Base-by-base conservation (phyloP, 495 filamentous ascomycete genomes). In the Astrothelium macrocarpum region DNA sequence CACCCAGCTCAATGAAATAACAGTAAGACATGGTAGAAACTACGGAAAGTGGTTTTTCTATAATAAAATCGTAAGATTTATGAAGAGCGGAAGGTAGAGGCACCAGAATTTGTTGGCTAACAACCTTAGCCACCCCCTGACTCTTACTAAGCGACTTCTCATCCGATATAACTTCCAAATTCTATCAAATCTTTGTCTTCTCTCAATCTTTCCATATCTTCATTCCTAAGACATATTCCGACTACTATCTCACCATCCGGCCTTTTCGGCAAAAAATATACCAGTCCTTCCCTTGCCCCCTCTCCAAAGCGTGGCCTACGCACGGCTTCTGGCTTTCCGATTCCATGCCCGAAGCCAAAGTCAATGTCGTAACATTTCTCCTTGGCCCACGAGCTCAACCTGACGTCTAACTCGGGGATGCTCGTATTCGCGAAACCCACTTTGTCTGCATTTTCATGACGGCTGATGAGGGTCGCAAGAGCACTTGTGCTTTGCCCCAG, bases 301-400 rank as follows among this genome's bases (percentile, higher is more conserved):
- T 49, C n/a, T 49, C 7, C 60, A 59, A 82, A 81, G 12, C 61
- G 53, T 42, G 82, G 82, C 64, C 81, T 72, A 5, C 82, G 64
- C 42, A 82, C 81, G 7, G 75, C 71, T 53, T 76, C 75, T 2
- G 81, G 79, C 53, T 67, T 72, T 0, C 81, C 82, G 23, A 84
- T 65, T 11, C 75, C 78, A 9, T 79, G 32, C 16, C 73, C 72
- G 43, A 83, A 84, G 65, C 82, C 78, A 7, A 79, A 67, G 0
- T 71, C 67, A 20, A 49, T 5, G n/a, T 49, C 11, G 64, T 80
- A 81, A 64, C 67, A 77, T 20, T 75, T 67, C 25, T 78, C 61
- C 56, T 79, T 78, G 0, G 78, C 73, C 83, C 81, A 86, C 11
- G 81, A 85, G 66, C 78, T 82, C 3, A 84, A 53, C 74, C 78